Evolutionary conservation across 176 grass and related monocot genomes (phyloP), one percentile per base, ranked within the genome.

Genomic region (Avena insularis): DNA sequence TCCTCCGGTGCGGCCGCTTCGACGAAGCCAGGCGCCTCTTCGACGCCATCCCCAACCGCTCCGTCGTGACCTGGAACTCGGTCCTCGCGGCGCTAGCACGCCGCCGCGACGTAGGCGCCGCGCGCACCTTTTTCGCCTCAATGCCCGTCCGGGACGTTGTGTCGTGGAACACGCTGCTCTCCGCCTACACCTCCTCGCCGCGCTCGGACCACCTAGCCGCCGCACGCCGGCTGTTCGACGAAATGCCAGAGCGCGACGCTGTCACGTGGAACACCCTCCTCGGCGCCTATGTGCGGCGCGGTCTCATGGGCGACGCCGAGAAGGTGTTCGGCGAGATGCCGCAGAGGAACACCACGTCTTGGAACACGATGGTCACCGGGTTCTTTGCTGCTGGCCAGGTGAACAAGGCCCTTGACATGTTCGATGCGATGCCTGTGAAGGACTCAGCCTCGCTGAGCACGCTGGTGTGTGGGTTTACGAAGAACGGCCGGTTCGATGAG

Each of bases 191-290:
- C 3, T 12, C 54, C 2, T 92, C 91, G 1, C 27, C 10, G 25
- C 81, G 66, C 53, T 36, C 59, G 8, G 84, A 71, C 64, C 84
- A 93, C 50, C 86, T 95, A 57, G 51, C 48, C 15, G 84, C 79
- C 47, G 91, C 86, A 23, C 91, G 87, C 59, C 74, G 58, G 7
- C 61, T 95, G 77, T 95, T 95, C 66, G 82, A 95, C 43, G 77
- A 86, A 72, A 95, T 95, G 91, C 91, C 93, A 2, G 50, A 36
- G 8, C 87, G 89, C 51, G 89, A 89, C 16, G 74, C 25, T 8
- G 81, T 93, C 64, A 91, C 91, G 31, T 95, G 93, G 93, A 93
- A 85, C 81, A 92, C 93, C 21, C 91, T 95, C 60, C 75, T 95
- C 12, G 53, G 80, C 3, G 89, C 80, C 1, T 93, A 93, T 27